Evolutionary conservation across 768 basidiomycete genomes (phyloP).

Genomic region (Auricularia sp.): DNA sequence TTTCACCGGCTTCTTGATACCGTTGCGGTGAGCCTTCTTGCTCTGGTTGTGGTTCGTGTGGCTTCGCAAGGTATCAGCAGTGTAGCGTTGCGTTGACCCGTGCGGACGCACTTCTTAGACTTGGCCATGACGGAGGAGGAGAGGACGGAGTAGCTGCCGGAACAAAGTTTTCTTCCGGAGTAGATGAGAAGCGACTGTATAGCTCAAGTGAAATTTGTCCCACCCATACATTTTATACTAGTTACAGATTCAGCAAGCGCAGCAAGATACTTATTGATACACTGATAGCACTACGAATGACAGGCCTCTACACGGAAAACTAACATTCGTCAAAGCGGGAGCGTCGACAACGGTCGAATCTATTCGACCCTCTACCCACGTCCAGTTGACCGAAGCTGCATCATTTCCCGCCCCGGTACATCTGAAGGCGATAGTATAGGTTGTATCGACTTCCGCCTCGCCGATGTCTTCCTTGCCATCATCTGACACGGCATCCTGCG

Average conservation of each 20-base stretch:
- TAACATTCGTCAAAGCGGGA: no score
- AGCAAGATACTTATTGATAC: no score
- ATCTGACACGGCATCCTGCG: not conserved
- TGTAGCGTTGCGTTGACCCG: constrained; percentile 6
- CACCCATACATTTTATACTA: no score
- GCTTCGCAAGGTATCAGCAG: constrained; percentile 27
- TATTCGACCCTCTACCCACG: not conserved
- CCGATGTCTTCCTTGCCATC: not conserved
- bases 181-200: not conserved
- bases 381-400: not conserved
- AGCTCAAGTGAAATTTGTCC: not conserved
- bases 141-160: not conserved
- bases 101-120: constrained; percentile 78
- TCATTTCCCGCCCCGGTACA: not conserved
- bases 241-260: no score
- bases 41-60: constrained; percentile 95
- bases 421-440: not conserved
- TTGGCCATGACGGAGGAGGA: constrained; percentile 64
- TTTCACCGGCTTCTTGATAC: constrained; percentile 77
- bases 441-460: not conserved
- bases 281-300: no score
- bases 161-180: no score
- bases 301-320: no score
- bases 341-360: no score
- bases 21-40: constrained; percentile 96